Conservation (phyloP, 75 land plant species). For the Sequoiadendron giganteum region DNA sequence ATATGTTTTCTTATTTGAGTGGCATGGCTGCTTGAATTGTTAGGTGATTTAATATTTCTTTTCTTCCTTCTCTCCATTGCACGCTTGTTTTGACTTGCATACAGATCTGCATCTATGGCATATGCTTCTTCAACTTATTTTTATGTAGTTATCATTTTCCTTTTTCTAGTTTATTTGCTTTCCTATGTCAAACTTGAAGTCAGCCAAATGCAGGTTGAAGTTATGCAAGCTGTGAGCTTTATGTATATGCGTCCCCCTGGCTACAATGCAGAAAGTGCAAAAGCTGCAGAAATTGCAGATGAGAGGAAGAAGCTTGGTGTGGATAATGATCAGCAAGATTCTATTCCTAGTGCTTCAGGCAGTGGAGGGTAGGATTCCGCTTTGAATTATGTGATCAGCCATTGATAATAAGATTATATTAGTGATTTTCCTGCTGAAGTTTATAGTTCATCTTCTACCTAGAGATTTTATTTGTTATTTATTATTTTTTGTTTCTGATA, state of each 20-base stretch:
- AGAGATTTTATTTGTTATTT: neutral
- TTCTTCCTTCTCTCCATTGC: neutral
- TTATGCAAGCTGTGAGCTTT: constrained; percentile 92
- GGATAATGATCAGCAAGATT: constrained; percentile 13
- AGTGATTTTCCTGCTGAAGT: neutral
- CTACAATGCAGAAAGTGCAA: constrained; percentile 96
- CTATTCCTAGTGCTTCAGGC: constrained; percentile 17
- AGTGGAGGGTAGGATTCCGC: neutral
- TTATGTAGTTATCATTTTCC: neutral
- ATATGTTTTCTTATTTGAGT: neutral
- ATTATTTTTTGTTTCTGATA: neutral
- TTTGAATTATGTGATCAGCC: no score
- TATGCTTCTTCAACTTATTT: neutral
- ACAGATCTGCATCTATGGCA: neutral
- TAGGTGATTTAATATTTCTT: neutral
- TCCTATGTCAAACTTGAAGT: neutral
- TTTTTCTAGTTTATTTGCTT: constrained; percentile 4
- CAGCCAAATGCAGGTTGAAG: constrained; percentile 56
- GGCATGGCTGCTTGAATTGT: neutral
- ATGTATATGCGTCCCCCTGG: constrained; percentile 99
- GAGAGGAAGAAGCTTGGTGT: constrained; percentile 48
- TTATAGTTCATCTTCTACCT: neutral
- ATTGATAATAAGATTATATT: neutral
- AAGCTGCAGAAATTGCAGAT: constrained; percentile 91
- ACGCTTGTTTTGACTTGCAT: neutral